These are phyloP conservation scores for Solanum neorickii DNA, from an alignment of 257 asterid genomes.

Conservation along the genomic window DNA sequence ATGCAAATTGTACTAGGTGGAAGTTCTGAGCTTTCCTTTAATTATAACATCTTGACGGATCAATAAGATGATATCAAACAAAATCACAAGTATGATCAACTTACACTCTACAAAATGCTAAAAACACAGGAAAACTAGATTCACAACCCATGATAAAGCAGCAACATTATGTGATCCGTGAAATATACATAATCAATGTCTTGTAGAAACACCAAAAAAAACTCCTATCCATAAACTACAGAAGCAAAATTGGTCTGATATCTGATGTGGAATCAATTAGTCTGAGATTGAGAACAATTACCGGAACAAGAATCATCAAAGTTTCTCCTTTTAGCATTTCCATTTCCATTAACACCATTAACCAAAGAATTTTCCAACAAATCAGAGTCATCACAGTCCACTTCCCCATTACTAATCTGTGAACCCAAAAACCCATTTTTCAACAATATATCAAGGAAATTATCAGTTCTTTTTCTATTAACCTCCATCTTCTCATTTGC, in stretches of 20 bases:
- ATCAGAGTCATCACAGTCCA: conserved; percentile 11
- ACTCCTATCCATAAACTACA: background rate
- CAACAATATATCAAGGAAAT: conserved; percentile 32
- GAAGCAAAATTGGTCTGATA: background rate
- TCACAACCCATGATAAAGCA: background rate
- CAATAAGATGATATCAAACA: background rate
- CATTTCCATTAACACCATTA: conserved; percentile 16
- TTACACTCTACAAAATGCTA: background rate
- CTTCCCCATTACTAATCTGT: background rate
- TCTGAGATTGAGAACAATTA: conserved; percentile 5
- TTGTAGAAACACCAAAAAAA: background rate
- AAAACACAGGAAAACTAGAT: background rate
- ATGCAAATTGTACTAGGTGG: background rate
- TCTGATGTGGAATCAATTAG: background rate
- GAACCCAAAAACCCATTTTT: conserved; percentile 35
- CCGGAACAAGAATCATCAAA: conserved; percentile 25
- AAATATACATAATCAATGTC: background rate
- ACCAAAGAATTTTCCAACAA: conserved; percentile 11
- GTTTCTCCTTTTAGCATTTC: conserved; percentile 18
- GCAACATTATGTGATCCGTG: background rate
- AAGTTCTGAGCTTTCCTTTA: background rate
- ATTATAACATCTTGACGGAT: background rate
- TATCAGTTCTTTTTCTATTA: conserved; percentile 63
- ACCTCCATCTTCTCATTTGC: conserved; percentile 87
- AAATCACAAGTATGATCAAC: background rate